Conservation (phyloP, 345 rosid species). For the Rhodamnia argentea region DNA sequence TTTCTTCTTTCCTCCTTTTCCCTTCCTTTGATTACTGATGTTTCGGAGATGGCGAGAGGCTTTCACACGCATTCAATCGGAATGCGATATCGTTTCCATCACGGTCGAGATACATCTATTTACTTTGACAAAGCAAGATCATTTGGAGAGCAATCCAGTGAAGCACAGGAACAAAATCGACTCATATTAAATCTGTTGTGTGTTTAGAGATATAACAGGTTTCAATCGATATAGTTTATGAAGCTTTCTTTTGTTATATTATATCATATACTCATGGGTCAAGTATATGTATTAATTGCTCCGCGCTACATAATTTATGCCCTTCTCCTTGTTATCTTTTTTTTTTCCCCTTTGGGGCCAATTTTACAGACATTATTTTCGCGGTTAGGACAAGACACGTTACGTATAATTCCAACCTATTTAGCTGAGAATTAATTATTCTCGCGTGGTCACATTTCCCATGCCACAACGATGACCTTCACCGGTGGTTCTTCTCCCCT, state of each 20-base stretch:
- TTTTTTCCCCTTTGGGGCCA: no score
- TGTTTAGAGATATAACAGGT: background rate
- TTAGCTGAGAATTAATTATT: background rate
- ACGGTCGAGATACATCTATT: background rate
- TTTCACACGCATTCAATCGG: background rate
- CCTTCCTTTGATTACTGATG: background rate
- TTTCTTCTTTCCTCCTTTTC: background rate
- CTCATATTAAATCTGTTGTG: background rate
- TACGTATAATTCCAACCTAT: background rate
- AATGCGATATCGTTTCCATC: background rate
- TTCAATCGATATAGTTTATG: background rate
- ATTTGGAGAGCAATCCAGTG: background rate
- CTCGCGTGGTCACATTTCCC: background rate
- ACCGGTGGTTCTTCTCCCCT: background rate
- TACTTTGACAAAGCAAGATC: background rate
- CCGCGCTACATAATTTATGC: background rate
- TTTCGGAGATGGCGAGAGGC: background rate
- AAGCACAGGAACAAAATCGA: background rate
- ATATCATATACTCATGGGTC: background rate
- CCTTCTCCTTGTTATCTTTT: background rate
- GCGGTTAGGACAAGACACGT: background rate
- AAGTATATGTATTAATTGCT: background rate
- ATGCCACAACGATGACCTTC: background rate
- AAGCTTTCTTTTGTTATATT: background rate
- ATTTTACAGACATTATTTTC: background rate